Evolutionary conservation across 106 monocot species (phyloP), one percentile per base, ranked within the genome.

Genomic region (Acorus calamus): DNA sequence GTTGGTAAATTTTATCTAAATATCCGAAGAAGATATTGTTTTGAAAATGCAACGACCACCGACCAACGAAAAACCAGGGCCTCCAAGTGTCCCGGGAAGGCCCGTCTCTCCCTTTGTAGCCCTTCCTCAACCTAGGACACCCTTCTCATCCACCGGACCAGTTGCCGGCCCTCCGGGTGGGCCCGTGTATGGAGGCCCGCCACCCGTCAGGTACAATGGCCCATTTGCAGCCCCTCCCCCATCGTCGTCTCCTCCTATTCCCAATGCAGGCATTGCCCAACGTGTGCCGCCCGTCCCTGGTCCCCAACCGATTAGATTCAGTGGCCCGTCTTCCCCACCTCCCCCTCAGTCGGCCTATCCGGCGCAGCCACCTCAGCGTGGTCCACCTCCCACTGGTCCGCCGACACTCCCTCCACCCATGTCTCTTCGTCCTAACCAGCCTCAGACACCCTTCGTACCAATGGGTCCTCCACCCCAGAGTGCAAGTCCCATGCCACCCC

Each of bases 121-220:
- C 57, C 42, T 58, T 65, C 69, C 89, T 64, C 81, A 69, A 72
- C 47, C 46, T 48, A 56, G 65, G 7, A 14, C 74, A 70, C 74
- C 77, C 52, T 70, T 69, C 49, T 28, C 62, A 57, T 76, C 76
- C 13, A 59, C 76, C 3, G 76, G 74, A 42, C 67, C 79, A 58
- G 65, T 61, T 2, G 65, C 56, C 66, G 74, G 59, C 12, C 50
- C 59, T 46, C 50, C 72, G 66, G 77, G 68, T 14, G 50, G 70
- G 44, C 63, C 66, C 41, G 49, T 54, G 47, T 67, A 55, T 63
- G 57, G 77, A 60, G 6, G 55, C 62, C 56, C 62, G 14, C 49
- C 67, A 3, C 70, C 79, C 47, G 70, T 58, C 55, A 68, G 73
- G 57, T 84, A 73, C 50, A 83, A 67, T 76, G 86, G 78, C 51